phyloP scores from a whole-genome alignment of 2,329 filamentous ascomycete genomes.

The Colletotrichum camelliae region DNA sequence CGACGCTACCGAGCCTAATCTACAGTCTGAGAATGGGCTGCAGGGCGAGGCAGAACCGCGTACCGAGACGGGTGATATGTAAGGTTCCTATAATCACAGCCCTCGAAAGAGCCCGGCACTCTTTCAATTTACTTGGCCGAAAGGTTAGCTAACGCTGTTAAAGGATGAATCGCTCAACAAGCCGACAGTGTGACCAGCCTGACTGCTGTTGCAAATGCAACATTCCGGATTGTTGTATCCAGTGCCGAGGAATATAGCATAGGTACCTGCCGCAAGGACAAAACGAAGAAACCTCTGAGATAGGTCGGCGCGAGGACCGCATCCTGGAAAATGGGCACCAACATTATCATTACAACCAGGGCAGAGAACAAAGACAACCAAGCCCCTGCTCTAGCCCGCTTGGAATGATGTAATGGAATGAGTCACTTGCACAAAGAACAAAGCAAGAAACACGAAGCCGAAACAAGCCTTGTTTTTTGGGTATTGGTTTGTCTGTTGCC shows the following conservation, averaged over 20 bases:
- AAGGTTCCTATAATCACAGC: not conserved
- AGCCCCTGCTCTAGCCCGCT: not conserved
- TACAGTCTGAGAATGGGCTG: not conserved
- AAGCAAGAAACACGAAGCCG: not conserved
- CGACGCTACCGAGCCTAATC: not conserved
- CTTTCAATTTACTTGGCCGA: not conserved
- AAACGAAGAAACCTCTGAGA: not conserved
- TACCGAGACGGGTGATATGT: not conserved
- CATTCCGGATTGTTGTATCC: not conserved
- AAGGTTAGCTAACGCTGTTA: not conserved
- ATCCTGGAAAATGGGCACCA: not conserved
- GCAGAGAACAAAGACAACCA: not conserved
- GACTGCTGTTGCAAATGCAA: not conserved
- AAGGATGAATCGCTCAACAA: not conserved
- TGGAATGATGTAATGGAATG: not conserved
- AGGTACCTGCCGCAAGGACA: not conserved
- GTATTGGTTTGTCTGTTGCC: not conserved
- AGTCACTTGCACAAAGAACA: not conserved
- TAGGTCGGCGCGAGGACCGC: not conserved
- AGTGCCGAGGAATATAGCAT: not conserved
- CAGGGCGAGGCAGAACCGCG: not conserved
- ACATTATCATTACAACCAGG: not conserved
- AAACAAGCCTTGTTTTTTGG: not conserved
- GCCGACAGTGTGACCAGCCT: not conserved
- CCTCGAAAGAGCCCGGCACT: not conserved